These are phyloP conservation scores for Phytophthora vignae DNA, from an alignment of 352 stramenopile species.

Conservation along the genomic window DNA sequence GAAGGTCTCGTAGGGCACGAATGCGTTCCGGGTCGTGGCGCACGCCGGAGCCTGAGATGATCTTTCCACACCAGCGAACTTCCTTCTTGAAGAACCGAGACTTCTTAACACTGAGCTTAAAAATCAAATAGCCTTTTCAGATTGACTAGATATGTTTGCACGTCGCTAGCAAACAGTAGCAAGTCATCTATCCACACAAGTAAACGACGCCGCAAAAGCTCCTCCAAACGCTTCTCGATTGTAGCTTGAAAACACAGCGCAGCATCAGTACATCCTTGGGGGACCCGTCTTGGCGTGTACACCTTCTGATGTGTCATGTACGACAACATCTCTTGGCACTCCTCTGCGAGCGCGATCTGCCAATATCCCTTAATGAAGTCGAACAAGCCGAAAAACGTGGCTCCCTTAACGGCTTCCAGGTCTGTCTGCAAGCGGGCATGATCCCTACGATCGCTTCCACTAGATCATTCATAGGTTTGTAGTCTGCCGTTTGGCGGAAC, in stretches of 20 bases:
- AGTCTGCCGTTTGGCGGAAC: constrained; percentile 37
- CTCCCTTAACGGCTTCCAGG: constrained; percentile 2
- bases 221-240: constrained; percentile 11
- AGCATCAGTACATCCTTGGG: constrained; percentile 9
- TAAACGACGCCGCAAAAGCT: constrained; percentile 4
- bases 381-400: constrained; percentile 17
- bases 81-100: neutral
- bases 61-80: neutral
- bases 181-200: constrained; percentile 2
- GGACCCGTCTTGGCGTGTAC: constrained; percentile 3
- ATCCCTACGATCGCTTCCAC: constrained; percentile 32
- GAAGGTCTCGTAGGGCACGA: neutral
- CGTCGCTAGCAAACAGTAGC: constrained; percentile 2
- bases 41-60: neutral
- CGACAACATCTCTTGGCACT: constrained; percentile 23
- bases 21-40: neutral
- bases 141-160: neutral
- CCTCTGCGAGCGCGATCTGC: constrained; percentile 3
- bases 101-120: neutral
- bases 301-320: constrained; percentile 36
- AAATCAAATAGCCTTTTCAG: too few species aligned
- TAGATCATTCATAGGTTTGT: constrained; percentile 27
- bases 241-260: constrained; percentile 8
- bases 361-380: constrained; percentile 27
- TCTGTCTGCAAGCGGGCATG: constrained; percentile 32